A percentile compares a stretch with the other conserved stretches of the same genome.
These are phyloP conservation scores for Backusella westeae DNA, from an alignment of 192 early-diverging fungal species.

Conservation along the genomic window DNA sequence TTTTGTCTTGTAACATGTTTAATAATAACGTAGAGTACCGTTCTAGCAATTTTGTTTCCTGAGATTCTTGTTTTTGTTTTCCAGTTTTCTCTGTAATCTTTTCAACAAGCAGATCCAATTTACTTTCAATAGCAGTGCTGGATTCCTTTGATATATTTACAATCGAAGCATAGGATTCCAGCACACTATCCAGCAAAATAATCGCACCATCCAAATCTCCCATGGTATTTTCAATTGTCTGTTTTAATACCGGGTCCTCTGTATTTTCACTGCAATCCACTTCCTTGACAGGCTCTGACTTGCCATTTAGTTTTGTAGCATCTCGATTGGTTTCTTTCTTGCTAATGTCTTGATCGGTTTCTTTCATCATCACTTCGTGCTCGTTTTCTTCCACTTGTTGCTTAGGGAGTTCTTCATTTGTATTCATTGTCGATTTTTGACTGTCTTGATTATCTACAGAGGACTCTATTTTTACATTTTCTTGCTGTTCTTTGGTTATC, in stretches of 20 bases:
- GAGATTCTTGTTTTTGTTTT: constrained; percentile 8
- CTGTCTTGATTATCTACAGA: background rate
- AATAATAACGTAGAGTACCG: background rate
- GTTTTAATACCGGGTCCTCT: background rate
- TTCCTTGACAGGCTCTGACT: background rate
- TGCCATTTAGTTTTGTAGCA: background rate
- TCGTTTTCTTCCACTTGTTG: background rate
- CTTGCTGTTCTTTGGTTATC: too few relatives aligned
- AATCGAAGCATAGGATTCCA: constrained; percentile 1
- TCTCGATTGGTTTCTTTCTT: background rate
- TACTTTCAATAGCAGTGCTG: background rate
- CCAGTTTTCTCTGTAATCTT: background rate
- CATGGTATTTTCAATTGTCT: background rate
- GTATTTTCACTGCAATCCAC: background rate
- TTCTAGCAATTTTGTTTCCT: constrained; percentile 8
- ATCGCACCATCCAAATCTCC: constrained; percentile 1
- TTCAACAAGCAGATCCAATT: constrained; percentile 6
- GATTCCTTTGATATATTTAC: background rate
- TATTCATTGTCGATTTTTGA: background rate
- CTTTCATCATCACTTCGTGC: background rate
- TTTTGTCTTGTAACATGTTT: constrained; percentile 6
- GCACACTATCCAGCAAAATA: constrained; percentile 6
- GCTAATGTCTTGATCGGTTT: background rate
- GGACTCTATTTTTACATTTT: background rate
- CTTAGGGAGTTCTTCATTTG: background rate